Evolutionary conservation across 257 asterid species (phyloP).

Genomic region (Leonotis leonurus): DNA sequence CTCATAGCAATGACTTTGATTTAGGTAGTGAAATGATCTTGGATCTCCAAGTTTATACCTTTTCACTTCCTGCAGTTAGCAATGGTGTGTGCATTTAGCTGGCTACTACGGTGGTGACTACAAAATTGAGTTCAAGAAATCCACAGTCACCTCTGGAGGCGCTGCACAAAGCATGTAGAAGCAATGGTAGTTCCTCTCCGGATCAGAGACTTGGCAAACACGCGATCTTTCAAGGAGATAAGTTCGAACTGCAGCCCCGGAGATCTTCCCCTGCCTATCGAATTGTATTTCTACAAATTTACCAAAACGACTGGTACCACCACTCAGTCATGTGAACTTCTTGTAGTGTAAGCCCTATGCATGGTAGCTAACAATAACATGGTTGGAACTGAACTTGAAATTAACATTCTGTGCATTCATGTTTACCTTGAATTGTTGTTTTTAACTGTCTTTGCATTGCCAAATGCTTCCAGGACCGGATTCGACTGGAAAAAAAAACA

Average conservation of each 20-base stretch:
- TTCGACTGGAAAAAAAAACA: conserved; percentile 50
- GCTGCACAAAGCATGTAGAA: conserved; percentile 96
- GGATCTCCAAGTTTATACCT: conserved; percentile 80
- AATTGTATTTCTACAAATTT: conserved; percentile 96
- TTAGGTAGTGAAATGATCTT: conserved; percentile 70
- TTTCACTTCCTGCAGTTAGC: conserved; percentile 57
- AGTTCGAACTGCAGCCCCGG: conserved; percentile 96
- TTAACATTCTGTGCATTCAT: conserved; percentile 5
- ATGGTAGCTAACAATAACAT: not conserved
- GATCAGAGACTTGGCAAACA: conserved; percentile 94
- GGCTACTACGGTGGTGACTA: not conserved
- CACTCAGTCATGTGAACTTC: conserved; percentile 41
- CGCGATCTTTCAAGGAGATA: conserved; percentile 93
- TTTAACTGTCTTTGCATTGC: conserved; percentile 89
- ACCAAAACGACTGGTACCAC: conserved; percentile 86
- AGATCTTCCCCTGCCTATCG: conserved; percentile 82
- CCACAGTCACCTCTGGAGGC: conserved; percentile 78
- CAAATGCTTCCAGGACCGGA: conserved; percentile 97
- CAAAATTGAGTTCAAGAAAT: not conserved
- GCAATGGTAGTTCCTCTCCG: conserved; percentile 93
- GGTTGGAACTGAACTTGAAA: not conserved
- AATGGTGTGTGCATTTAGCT: conserved; percentile 15
- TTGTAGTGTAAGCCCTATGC: conserved; percentile 37
- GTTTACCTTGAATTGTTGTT: conserved; percentile 89
- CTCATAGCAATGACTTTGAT: conserved; percentile 78